phyloP scores from a whole-genome alignment of 352 stramenopile species.

The Pythium coloratum region DNA sequence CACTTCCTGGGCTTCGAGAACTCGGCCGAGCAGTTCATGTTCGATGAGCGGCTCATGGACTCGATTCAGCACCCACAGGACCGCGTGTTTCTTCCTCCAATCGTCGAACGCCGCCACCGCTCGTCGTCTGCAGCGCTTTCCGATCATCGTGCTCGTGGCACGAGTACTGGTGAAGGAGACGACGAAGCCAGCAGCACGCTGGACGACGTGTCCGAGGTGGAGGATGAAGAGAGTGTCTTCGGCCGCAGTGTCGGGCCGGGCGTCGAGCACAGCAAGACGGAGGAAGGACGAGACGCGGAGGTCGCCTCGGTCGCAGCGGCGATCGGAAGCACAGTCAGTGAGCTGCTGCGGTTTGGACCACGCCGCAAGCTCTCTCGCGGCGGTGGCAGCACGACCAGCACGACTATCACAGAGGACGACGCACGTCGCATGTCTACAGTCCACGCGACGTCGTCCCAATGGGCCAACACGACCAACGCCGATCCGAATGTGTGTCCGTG shows the following conservation, averaged over 20 bases:
- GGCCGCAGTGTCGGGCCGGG: conserved; percentile 16
- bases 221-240: conserved; percentile 17
- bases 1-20: conserved; percentile 53
- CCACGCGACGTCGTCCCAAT: conserved; percentile 30
- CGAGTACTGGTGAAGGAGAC: not conserved
- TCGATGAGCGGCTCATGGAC: conserved; percentile 41
- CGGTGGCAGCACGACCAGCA: conserved; percentile 4
- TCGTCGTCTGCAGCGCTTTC: conserved; percentile 6
- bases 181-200: not conserved
- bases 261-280: not conserved
- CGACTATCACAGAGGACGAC: not conserved
- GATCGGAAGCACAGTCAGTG: conserved; percentile 16
- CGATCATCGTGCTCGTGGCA: not conserved
- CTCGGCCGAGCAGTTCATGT: conserved; percentile 48
- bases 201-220: conserved; percentile 11
- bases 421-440: conserved; percentile 6
- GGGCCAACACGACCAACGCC: conserved; percentile 28
- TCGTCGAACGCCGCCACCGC: conserved; percentile 9
- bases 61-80: conserved; percentile 4
- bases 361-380: conserved; percentile 22
- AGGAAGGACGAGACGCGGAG: conserved; percentile 20
- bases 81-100: conserved; percentile 3
- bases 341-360: conserved; percentile 22
- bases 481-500: conserved; percentile 40
- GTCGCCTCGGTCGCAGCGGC: conserved; percentile 11